These are phyloP conservation scores for Phialophora expanda DNA, from an alignment of 2,329 filamentous ascomycete genomes.

Conservation along the genomic window DNA sequence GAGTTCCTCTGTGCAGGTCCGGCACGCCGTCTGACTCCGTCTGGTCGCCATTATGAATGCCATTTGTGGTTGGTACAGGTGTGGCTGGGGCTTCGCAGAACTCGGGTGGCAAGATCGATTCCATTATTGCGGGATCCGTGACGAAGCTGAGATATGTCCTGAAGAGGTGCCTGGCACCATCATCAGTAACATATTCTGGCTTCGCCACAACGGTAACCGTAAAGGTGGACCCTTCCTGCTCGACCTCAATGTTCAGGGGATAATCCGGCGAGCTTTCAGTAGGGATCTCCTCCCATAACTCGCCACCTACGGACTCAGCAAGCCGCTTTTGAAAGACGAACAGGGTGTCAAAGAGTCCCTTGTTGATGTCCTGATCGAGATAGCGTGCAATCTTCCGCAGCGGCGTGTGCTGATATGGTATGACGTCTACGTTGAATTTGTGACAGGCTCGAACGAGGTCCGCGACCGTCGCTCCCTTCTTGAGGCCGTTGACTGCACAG, in stretches of 20 bases:
- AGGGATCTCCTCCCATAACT: constrained; percentile 62
- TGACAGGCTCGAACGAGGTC: constrained; percentile 70
- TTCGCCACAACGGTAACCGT: constrained; percentile 66
- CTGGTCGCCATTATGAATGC: neutral
- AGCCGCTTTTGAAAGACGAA: constrained; percentile 76
- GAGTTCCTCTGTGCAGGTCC: constrained; percentile 49
- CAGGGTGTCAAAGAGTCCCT: constrained; percentile 75
- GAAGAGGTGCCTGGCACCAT: constrained; percentile 49
- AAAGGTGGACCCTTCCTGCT: constrained; percentile 58
- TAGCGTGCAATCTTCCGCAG: constrained; percentile 82
- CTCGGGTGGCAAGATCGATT: constrained; percentile 10
- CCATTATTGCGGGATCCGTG: constrained; percentile 14
- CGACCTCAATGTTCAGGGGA: constrained; percentile 76
- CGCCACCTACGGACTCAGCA: constrained; percentile 37
- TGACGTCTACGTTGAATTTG: constrained; percentile 67
- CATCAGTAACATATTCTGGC: constrained; percentile 47
- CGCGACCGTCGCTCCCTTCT: constrained; percentile 60
- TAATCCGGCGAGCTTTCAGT: constrained; percentile 66
- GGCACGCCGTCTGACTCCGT: neutral
- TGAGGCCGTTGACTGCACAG: constrained; percentile 59
- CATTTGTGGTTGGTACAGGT: neutral
- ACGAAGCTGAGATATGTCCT: constrained; percentile 45
- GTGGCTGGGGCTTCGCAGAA: constrained; percentile 16
- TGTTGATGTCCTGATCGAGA: constrained; percentile 61
- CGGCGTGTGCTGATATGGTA: constrained; percentile 78